Percentiles rank a stretch among this genome's conserved stretches.
phyloP scores from a whole-genome alignment of 345 rosid genomes.

The Camelina sativa region DNA sequence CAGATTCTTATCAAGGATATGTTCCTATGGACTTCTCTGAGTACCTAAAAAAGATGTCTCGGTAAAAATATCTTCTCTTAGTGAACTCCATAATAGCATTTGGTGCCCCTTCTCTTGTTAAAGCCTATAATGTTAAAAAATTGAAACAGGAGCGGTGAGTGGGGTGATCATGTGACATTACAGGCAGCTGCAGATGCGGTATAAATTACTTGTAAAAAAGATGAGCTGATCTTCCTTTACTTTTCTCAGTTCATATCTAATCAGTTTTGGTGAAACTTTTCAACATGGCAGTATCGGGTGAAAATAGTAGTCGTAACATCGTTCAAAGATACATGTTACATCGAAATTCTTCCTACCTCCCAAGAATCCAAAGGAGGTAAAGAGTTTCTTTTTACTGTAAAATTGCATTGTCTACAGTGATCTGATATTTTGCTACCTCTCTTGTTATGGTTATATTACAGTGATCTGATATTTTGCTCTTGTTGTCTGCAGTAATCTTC shows the following conservation, averaged over 20 bases:
- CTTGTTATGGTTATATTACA: slow-evolving; percentile 3
- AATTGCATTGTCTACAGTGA: not conserved
- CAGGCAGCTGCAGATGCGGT: slow-evolving; percentile 85
- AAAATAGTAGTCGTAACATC: slow-evolving; percentile 83
- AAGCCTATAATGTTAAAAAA: not conserved
- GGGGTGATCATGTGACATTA: slow-evolving; percentile 56
- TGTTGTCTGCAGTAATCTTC: slow-evolving; percentile 63
- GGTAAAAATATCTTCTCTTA: slow-evolving; percentile 43
- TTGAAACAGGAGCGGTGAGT: slow-evolving; percentile 65
- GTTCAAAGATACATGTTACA: slow-evolving; percentile 85
- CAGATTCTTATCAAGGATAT: slow-evolving; percentile 71
- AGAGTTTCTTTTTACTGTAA: not conserved
- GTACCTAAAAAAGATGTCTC: slow-evolving; percentile 74
- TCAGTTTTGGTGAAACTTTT: not conserved
- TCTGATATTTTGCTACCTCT: not conserved
- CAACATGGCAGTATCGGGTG: slow-evolving; percentile 61
- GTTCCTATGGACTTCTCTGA: slow-evolving; percentile 84
- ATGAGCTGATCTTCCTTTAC: not conserved
- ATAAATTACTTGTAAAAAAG: slow-evolving; percentile 26
- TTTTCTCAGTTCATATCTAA: not conserved
- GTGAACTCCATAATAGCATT: slow-evolving; percentile 7
- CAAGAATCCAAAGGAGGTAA: slow-evolving; percentile 74
- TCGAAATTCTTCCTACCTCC: slow-evolving; percentile 78
- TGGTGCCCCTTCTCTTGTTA: not conserved
- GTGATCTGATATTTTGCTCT: not conserved